phyloP scores from a whole-genome alignment of 179 eudicot genomes.

The Nepenthes alata region DNA sequence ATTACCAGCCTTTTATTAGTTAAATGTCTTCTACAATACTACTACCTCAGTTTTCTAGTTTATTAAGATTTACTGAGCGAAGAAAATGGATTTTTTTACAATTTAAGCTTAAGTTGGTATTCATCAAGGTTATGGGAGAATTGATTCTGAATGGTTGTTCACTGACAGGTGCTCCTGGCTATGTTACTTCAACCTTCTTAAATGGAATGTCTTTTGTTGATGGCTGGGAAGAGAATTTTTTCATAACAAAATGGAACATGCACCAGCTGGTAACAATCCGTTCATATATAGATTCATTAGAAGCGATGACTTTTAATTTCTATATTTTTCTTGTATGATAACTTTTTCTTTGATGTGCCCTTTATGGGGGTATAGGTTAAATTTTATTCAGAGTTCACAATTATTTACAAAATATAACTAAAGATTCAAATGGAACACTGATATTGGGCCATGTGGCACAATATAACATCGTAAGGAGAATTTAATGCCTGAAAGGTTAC shows the following conservation, averaged over 20 bases:
- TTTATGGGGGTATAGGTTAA: background rate
- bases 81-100: no score
- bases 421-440: no score
- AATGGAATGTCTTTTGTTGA: constrained; percentile 94
- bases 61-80: no score
- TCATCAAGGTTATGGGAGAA: background rate
- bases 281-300: background rate
- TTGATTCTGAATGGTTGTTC: background rate
- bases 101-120: no score
- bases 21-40: no score
- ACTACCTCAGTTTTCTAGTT: no score
- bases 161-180: constrained; percentile 92
- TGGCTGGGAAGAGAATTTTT: constrained; percentile 92
- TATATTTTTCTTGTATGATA: background rate
- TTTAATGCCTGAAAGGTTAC: no score
- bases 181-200: constrained; percentile 66
- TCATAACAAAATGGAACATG: constrained; percentile 98
- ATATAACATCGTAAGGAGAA: no score
- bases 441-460: no score
- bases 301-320: background rate
- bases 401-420: no score
- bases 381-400: background rate
- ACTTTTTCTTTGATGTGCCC: background rate
- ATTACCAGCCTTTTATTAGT: no score
- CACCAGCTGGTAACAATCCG: constrained; percentile 76